Evolutionary conservation across 2,329 filamentous ascomycete genomes (phyloP), one percentile per base, ranked within the genome.

Genomic region (Lithohypha guttulata): DNA sequence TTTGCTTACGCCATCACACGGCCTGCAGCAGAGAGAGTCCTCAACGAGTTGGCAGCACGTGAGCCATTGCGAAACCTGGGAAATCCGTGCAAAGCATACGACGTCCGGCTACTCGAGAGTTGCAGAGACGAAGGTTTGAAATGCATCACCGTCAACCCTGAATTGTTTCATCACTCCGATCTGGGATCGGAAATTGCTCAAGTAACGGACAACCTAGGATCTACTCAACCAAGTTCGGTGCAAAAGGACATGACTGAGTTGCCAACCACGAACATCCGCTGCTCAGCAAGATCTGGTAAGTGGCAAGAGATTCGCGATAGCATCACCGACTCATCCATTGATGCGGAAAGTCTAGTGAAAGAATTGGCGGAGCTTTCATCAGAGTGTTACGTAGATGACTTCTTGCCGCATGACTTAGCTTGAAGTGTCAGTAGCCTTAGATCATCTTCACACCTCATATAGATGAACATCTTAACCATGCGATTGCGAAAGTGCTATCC

Each of bases 1-100:
- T 59, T 59, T 36, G 53, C 56, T 2, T 61, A 62, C 31, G 60
- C 55, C 1, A 39, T 63, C 23, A 54, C 53, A 2, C 49, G 50
- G 70, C 59, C 59, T 62, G 57, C 59, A 6, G 61, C 59, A 2
- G 45, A 45, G 41, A 59, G 58, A 14, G 46, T 63, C 4, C 41
- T 64, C 5, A 37, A 48, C 3, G 50, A 51, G 3, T 26, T 48
- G 8, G 31, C 37, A 20, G 20, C 14, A 15, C 27, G 10, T 35
- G 37, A 40, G 34, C 23, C 40, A 27, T 11, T 18, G 10, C 18
- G 13, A 45, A 53, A 2, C 51, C 53, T n/a, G 2, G 48, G 47
- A 11, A 56, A 53, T 2, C 49, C 48, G 15, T 52, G 51, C 18
- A 53, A 59, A 32, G 58, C 58, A 3, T 63, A 59, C 39, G 60